phyloP scores from a whole-genome alignment of 2,329 filamentous ascomycete genomes.

The Aspergillus awamori region DNA sequence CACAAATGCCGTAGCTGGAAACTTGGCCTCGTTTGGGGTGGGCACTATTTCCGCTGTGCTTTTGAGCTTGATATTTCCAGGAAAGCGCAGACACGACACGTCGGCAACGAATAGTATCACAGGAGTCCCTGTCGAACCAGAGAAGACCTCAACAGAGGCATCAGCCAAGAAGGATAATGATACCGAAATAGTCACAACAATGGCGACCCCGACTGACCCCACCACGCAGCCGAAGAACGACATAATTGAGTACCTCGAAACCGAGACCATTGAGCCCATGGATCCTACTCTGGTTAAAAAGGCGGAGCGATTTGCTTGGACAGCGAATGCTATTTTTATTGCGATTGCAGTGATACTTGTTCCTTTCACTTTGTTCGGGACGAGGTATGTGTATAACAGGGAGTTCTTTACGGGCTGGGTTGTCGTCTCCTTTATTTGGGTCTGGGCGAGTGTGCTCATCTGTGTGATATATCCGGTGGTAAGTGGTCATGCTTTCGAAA shows the following conservation, averaged over 20 bases:
- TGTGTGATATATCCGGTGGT: conserved; percentile 45
- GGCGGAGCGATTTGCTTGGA: conserved; percentile 41
- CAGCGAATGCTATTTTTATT: conserved; percentile 41
- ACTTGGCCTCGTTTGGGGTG: conserved; percentile 40
- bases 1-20: conserved; percentile 45
- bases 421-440: conserved; percentile 47
- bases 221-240: conserved; percentile 41
- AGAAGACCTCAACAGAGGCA: neutral
- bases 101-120: neutral
- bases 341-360: conserved; percentile 42
- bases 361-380: conserved; percentile 46
- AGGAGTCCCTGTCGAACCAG: neutral
- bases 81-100: conserved; percentile 19
- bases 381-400: conserved; percentile 39
- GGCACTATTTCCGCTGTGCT: conserved; percentile 40
- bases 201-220: neutral
- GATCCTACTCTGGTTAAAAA: conserved; percentile 41
- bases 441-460: conserved; percentile 41
- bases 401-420: conserved; percentile 45
- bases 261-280: conserved; percentile 47
- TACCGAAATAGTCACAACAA: neutral
- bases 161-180: neutral
- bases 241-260: conserved; percentile 47
- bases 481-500: neutral
- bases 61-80: conserved; percentile 39